These are phyloP conservation scores for Pichia sp. DNA, from an alignment of 1,139 yeast species.

Conservation along the genomic window DNA sequence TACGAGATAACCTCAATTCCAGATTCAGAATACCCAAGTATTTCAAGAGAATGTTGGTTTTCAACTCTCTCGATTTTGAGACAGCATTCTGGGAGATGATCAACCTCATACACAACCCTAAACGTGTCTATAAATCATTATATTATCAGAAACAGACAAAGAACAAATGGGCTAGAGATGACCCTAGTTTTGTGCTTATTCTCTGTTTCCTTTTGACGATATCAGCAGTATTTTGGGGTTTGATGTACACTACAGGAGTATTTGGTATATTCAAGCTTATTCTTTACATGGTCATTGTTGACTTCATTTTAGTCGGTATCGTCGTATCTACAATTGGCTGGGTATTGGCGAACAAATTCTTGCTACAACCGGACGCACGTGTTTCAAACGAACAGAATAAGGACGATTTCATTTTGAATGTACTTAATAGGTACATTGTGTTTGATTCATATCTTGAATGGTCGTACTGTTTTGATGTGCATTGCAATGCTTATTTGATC, in stretches of 20 bases:
- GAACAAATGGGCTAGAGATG: conserved; percentile 78
- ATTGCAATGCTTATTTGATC: conserved; percentile 78
- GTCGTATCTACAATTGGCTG: conserved; percentile 67
- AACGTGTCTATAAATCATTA: conserved; percentile 73
- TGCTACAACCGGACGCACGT: conserved; percentile 31
- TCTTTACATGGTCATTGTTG: conserved; percentile 78
- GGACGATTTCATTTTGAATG: neutral
- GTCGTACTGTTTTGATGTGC: conserved; percentile 93
- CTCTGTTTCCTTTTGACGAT: conserved; percentile 56
- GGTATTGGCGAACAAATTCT: conserved; percentile 60
- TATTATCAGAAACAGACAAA: conserved; percentile 72
- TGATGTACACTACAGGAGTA: conserved; percentile 64
- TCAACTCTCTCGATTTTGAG: conserved; percentile 82
- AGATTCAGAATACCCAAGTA: conserved; percentile 32
- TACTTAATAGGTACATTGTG: conserved; percentile 13
- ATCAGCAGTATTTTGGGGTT: conserved; percentile 87
- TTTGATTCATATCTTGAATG: conserved; percentile 56
- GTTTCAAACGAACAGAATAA: conserved; percentile 1
- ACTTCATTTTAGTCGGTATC: conserved; percentile 67
- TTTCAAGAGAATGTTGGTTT: conserved; percentile 51
- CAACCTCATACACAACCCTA: conserved; percentile 65
- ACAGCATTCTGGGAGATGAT: conserved; percentile 90
- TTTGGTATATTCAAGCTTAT: conserved; percentile 56
- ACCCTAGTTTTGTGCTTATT: conserved; percentile 77
- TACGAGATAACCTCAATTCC: conserved; percentile 20